These are phyloP conservation scores for Misopates orontium DNA, from an alignment of 257 asterid species.

Conservation along the genomic window DNA sequence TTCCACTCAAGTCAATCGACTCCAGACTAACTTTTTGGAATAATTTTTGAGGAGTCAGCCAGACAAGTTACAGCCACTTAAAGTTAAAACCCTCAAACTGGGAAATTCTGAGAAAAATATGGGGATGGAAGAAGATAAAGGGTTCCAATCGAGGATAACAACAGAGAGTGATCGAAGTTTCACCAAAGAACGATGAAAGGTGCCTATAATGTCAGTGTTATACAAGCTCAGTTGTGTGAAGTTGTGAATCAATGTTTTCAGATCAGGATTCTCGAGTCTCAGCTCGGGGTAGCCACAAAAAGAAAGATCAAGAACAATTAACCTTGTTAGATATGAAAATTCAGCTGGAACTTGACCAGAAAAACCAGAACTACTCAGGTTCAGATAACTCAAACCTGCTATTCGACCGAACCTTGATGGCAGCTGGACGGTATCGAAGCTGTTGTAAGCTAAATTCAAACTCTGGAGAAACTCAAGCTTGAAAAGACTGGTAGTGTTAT, in stretches of 20 bases:
- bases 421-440: constrained; percentile 15
- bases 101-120: constrained; percentile 41
- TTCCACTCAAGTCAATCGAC: constrained; percentile 40
- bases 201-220: constrained; percentile 36
- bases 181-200: constrained; percentile 34
- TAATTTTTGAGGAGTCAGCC: constrained; percentile 44
- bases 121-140: constrained; percentile 42
- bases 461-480: constrained; percentile 39
- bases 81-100: constrained; percentile 33
- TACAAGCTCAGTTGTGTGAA: constrained; percentile 43
- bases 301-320: constrained; percentile 47
- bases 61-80: constrained; percentile 34
- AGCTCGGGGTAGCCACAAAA: constrained; percentile 2
- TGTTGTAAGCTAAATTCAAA: constrained; percentile 43
- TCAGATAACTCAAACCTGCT: constrained; percentile 37
- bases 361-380: constrained; percentile 46
- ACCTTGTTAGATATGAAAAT: constrained; percentile 37
- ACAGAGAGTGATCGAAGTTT: constrained; percentile 42
- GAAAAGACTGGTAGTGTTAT: constrained; percentile 33
- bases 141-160: constrained; percentile 45
- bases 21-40: constrained; percentile 43
- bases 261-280: constrained; percentile 45
- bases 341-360: constrained; percentile 43
- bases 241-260: constrained; percentile 32
- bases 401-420: constrained; percentile 42